phyloP scores from a whole-genome alignment of 2,329 filamentous ascomycete genomes.

The Blastomyces gilchristii region DNA sequence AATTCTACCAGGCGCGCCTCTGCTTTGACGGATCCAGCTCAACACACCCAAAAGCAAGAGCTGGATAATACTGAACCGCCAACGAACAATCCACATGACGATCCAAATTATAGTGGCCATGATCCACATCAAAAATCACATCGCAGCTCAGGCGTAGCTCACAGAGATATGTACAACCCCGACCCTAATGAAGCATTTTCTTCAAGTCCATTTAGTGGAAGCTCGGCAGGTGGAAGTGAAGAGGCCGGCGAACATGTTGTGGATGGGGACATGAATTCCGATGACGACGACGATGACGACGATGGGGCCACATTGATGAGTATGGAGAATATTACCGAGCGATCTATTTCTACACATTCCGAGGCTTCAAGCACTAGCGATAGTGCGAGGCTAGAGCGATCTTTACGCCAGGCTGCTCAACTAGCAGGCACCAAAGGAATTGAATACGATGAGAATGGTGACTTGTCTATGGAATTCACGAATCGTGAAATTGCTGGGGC shows the following conservation, averaged over 20 bases:
- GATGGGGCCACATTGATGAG: conserved; percentile 74
- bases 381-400: conserved; percentile 65
- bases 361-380: conserved; percentile 51
- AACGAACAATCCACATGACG: background rate
- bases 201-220: conserved; percentile 66
- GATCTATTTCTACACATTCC: conserved; percentile 51
- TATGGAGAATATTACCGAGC: conserved; percentile 64
- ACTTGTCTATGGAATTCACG: conserved; percentile 72
- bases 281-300: conserved; percentile 45
- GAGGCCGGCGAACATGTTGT: conserved; percentile 31
- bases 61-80: background rate
- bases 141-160: conserved; percentile 55
- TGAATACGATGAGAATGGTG: conserved; percentile 50
- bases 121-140: conserved; percentile 28
- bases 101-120: conserved; percentile 15
- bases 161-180: conserved; percentile 54
- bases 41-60: background rate
- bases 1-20: conserved; percentile 68
- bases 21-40: conserved; percentile 42
- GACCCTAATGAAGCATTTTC: conserved; percentile 59
- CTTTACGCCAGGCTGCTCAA: conserved; percentile 62
- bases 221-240: conserved; percentile 38
- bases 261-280: conserved; percentile 41
- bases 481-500: conserved; percentile 46
- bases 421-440: conserved; percentile 64